These are phyloP conservation scores for Boletus albobrunnescens DNA, from an alignment of 1,284 basidiomycete genomes.

Conservation along the genomic window DNA sequence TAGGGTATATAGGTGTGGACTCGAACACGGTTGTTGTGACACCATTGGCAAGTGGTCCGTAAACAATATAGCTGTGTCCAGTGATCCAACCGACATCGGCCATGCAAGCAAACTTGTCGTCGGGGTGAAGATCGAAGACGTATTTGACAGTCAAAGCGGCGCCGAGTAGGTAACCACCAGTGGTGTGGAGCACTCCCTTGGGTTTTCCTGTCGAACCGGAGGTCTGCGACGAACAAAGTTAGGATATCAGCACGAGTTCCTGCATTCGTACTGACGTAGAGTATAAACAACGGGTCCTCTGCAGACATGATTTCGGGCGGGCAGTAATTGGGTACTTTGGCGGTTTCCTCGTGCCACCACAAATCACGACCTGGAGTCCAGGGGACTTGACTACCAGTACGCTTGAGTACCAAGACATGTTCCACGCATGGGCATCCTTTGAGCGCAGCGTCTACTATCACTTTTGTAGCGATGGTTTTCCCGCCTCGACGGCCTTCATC, in stretches of 20 bases:
- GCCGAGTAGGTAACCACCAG: conserved; percentile 89
- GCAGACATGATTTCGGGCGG: conserved; percentile 82
- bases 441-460: conserved; percentile 90
- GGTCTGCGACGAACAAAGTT: conserved; percentile 47
- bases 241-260: background rate
- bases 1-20: conserved; percentile 95
- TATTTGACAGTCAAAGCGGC: conserved; percentile 92
- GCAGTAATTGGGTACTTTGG: conserved; percentile 85
- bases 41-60: conserved; percentile 91
- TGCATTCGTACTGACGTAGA: conserved; percentile 69
- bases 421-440: conserved; percentile 84
- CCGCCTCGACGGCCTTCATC: conserved; percentile 96
- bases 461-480: conserved; percentile 93
- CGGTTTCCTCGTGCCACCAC: conserved; percentile 95
- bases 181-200: conserved; percentile 95
- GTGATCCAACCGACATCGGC: conserved; percentile 99
- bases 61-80: conserved; percentile 96
- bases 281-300: conserved; percentile 97
- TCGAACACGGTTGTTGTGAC: conserved; percentile 94
- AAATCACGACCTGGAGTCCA: conserved; percentile 85
- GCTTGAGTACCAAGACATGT: conserved; percentile 86
- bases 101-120: conserved; percentile 95
- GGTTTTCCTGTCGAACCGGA: conserved; percentile 96
- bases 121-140: conserved; percentile 94
- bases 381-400: conserved; percentile 84